A percentile compares a stretch with the other conserved stretches of the same genome.
Evolutionary conservation across 2,329 filamentous ascomycete genomes (phyloP).

Genomic region (Hymenoscyphus repandus): DNA sequence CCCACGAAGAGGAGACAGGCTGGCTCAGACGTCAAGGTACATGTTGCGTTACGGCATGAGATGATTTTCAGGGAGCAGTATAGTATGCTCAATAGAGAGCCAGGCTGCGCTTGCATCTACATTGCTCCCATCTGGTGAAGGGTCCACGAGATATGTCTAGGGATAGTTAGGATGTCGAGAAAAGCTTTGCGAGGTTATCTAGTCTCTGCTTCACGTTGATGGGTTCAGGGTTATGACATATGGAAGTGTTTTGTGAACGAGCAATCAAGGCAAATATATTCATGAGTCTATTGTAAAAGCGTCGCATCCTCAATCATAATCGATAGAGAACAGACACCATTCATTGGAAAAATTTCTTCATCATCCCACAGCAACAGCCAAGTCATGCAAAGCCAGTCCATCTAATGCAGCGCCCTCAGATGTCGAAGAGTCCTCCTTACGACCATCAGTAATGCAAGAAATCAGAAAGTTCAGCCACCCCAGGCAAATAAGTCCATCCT

Average conservation of each 20-base stretch:
- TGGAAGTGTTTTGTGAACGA: too few relatives aligned
- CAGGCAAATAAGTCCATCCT: background rate
- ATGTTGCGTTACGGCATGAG: too few relatives aligned
- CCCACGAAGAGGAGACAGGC: too few relatives aligned
- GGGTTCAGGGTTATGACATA: background rate
- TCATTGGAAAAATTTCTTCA: background rate
- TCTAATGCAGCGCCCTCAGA: constrained; percentile 11
- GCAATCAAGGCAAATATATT: background rate
- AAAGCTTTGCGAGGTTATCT: too few relatives aligned
- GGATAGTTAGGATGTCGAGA: too few relatives aligned
- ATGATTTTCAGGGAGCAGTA: too few relatives aligned
- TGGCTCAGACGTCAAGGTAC: too few relatives aligned
- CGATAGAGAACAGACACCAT: background rate
- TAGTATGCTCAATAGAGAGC: too few relatives aligned
- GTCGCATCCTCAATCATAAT: background rate
- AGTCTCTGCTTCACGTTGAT: too few relatives aligned
- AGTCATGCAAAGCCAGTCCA: constrained; percentile 4
- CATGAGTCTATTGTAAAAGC: background rate
- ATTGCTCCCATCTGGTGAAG: too few relatives aligned
- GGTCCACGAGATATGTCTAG: too few relatives aligned
- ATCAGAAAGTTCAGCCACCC: background rate
- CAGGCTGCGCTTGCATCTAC: too few relatives aligned
- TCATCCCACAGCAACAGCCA: constrained; percentile 4
- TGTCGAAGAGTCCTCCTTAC: background rate
- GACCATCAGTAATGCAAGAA: background rate